Base-by-base conservation (phyloP, 139 green algal genomes). In the Dunaliella sp. region DNA sequence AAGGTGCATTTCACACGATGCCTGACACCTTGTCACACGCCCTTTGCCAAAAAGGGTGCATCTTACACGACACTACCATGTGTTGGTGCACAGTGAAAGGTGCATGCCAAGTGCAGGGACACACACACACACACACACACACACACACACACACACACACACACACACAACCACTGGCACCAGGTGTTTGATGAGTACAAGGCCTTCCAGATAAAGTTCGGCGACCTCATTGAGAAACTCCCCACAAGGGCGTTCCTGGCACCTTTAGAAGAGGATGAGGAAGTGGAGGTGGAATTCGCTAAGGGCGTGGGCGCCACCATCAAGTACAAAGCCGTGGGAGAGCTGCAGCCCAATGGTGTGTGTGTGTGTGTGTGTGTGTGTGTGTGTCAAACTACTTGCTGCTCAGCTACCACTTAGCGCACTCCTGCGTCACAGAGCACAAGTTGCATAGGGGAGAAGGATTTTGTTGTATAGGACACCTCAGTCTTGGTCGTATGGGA, bases 251-350 rank as follows among this genome's bases (percentile, higher is more conserved):
- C 95, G 3, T 99, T 99, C 91, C 86, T 98, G 81, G 89, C 87
- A 31, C 94, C 96, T 1, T 86, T 98, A 72, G 92, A 97, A 35
- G 94, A 97, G 83, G 95, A 98, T 84, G 95, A 98, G 88, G 95
- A 98, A 88, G 90, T 98, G 31, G 91, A 95, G 81, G 89, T 97
- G 57, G 90, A 93, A 85, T 85, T 96, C 82, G 82, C 86, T n/a
- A 90, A 90, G 87, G 37, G 30, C 30, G 81, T 92, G 31, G 85
- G 65, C 0, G 87, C 87, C 38, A 91, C 83, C 75, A 91, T 96
- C 88, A 93, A 94, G 88, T 93, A 92, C 86, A 95, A 96, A 90
- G 96, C 95, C 3, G 82, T 95, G 36, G 93, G 93, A 2, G 95
- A 98, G 89, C 90, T 97, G 85, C 93, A 96, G 88, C 88, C 90